A percentile compares a stretch with the other conserved stretches of the same genome.
phyloP scores from a whole-genome alignment of 495 filamentous ascomycete species.

The Xylaria scruposa region DNA sequence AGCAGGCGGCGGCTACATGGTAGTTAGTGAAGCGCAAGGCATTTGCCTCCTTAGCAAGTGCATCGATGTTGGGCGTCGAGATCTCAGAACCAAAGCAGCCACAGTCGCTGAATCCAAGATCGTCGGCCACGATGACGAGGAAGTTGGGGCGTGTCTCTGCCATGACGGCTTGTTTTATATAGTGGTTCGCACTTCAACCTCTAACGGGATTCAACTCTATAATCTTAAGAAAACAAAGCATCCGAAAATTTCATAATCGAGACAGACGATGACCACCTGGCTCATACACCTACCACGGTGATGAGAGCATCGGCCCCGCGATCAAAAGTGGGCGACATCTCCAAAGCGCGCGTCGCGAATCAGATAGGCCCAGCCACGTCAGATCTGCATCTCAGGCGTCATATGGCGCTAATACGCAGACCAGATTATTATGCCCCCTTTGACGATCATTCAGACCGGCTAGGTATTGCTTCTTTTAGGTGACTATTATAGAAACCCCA shows the following conservation, averaged over 20 bases:
- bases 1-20: slow-evolving; percentile 65
- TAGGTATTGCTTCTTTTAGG: too few species aligned
- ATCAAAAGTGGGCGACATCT: too few species aligned
- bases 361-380: slow-evolving; percentile 4
- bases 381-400: too few species aligned
- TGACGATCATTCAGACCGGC: too few species aligned
- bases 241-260: slow-evolving; percentile 3
- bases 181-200: background rate
- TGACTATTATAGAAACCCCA: too few species aligned
- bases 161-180: slow-evolving; percentile 11
- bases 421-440: too few species aligned
- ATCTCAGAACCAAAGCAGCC: slow-evolving; percentile 66
- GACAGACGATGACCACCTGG: background rate
- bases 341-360: background rate
- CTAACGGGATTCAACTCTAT: background rate
- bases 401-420: too few species aligned
- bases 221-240: background rate
- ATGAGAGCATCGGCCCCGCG: background rate
- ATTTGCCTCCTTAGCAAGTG: slow-evolving; percentile 48
- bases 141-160: slow-evolving; percentile 54
- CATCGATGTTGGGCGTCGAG: slow-evolving; percentile 62
- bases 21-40: slow-evolving; percentile 64
- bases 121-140: slow-evolving; percentile 64
- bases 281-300: slow-evolving; percentile 7
- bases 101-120: slow-evolving; percentile 65